Conservation (phyloP, 73 alveolate species). For the Loxodes magnus region DNA sequence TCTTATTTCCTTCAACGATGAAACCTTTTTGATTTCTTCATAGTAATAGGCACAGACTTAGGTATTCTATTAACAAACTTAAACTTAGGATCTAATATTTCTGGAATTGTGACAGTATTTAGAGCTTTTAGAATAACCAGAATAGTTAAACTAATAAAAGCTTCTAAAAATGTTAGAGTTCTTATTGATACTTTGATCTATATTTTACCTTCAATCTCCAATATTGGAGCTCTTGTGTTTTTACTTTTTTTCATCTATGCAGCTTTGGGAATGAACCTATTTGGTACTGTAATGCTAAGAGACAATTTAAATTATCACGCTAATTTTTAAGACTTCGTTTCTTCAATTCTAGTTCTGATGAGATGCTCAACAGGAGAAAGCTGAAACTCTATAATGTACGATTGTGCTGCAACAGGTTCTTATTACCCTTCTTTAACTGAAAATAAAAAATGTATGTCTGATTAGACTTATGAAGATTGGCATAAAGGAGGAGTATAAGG, state of each 20-base stretch:
- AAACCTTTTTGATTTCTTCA: conserved; percentile 13
- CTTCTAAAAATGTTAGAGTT: conserved; percentile 3
- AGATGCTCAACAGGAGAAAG: conserved; percentile 23
- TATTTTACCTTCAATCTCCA: conserved; percentile 1
- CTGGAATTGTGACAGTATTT: too few relatives aligned
- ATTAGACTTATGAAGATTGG: not conserved
- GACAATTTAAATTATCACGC: too few relatives aligned
- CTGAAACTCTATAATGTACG: conserved; percentile 26
- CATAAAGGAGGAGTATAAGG: conserved; percentile 9
- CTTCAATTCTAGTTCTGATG: conserved; percentile 6
- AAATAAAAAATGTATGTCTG: not conserved
- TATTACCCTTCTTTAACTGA: conserved; percentile 1
- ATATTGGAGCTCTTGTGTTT: conserved; percentile 4
- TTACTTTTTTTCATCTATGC: conserved; percentile 23
- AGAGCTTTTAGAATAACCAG: conserved; percentile 9
- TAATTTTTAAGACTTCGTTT: conserved; percentile 13
- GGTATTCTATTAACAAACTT: not conserved
- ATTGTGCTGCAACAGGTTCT: conserved; percentile 15
- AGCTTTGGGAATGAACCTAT: conserved; percentile 29
- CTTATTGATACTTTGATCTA: conserved; percentile 1
- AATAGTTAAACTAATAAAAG: conserved; percentile 7
- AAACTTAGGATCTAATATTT: too few relatives aligned
- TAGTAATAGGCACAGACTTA: conserved; percentile 2
- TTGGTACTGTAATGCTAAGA: conserved; percentile 8
- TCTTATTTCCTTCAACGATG: conserved; percentile 12